These are phyloP conservation scores for Camelina hispida DNA, from an alignment of 345 rosid genomes.

Conservation along the genomic window DNA sequence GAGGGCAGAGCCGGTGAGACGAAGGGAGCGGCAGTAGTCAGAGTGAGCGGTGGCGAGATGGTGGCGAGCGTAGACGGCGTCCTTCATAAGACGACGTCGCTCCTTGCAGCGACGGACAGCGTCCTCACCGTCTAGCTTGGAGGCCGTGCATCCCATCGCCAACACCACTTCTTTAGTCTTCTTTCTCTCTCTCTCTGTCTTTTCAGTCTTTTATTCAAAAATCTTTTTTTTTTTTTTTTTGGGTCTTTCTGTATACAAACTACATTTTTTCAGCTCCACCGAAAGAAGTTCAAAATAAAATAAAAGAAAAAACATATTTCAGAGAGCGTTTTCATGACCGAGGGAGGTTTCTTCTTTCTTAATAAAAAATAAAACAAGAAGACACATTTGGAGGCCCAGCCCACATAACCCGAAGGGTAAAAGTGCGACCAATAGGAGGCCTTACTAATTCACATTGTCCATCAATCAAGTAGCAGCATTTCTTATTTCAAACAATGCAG, in stretches of 20 bases:
- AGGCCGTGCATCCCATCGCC: conserved; percentile 87
- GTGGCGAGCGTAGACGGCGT: conserved; percentile 82
- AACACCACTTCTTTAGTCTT: not conserved
- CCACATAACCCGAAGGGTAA: not conserved
- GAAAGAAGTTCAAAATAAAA: not conserved
- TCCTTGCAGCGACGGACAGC: conserved; percentile 93
- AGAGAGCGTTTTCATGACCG: not conserved
- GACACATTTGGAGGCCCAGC: not conserved
- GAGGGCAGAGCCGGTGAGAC: conserved; percentile 83
- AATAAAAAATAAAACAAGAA: not conserved
- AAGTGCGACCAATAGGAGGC: not conserved
- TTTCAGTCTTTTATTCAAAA: not conserved
- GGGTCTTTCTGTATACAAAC: not conserved
- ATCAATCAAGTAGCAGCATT: not conserved
- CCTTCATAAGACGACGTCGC: conserved; percentile 89
- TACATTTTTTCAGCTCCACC: not conserved
- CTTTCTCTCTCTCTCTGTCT: not conserved
- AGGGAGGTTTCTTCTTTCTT: conserved; percentile 3
- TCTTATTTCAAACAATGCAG: conserved; percentile 18
- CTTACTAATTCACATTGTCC: not conserved
- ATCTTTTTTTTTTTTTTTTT: not conserved
- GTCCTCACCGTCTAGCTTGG: conserved; percentile 92
- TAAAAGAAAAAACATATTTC: not conserved
- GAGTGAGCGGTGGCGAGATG: conserved; percentile 83
- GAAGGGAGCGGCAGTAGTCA: conserved; percentile 88